Base-by-base conservation (phyloP, 768 basidiomycete genomes). In the Lentinula lateritia region DNA sequence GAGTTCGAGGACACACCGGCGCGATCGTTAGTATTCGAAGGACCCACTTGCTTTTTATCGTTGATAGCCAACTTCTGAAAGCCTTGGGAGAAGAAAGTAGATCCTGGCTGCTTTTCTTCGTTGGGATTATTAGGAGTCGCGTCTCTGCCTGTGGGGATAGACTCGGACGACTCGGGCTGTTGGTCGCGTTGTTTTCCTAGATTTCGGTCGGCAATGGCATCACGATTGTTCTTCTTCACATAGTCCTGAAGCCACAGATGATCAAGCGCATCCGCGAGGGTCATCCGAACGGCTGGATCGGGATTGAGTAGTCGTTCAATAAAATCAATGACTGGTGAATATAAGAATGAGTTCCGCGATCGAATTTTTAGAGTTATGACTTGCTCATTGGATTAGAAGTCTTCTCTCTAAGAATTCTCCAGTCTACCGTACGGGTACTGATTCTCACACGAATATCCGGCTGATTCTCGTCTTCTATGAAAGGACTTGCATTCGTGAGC, bases 401-500 rank as follows among this genome's bases (percentile, higher is more conserved):
- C 9, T 71, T 53, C 0, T 70, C 63, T 0, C 69, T 61, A 15
- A 94, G 79, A 16, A 73, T 66, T 0, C 67, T 62, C 85, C 89
- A 90, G 61, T 93, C 87, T 42, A 93, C 81, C 3, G 60, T 71
- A 3, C 90, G 85, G 20, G 74, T 73, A 3, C 75, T 69, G 54
- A 92, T 86, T 6, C 88, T 83, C 52, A 81, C 75, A 52, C 83
- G 83, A 43, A 95, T 76, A 58, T 87, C 85, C 2, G 76, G 73
- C 32, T 80, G 76, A 42, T 73, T 74, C n/a, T 84, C 84, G 39
- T 92, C 85, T 64, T 95, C 92, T 39, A 89, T 78, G 74, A 98
- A 96, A 0, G 95, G 93, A 38, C 80, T 84, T 0, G 84, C 69
- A 69, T 90, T 88, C 0, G 90, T 88, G 45, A 95, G 72, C 90